Evolutionary conservation across 2,329 filamentous ascomycete species (phyloP).

Genomic region (Colletotrichum musicola): DNA sequence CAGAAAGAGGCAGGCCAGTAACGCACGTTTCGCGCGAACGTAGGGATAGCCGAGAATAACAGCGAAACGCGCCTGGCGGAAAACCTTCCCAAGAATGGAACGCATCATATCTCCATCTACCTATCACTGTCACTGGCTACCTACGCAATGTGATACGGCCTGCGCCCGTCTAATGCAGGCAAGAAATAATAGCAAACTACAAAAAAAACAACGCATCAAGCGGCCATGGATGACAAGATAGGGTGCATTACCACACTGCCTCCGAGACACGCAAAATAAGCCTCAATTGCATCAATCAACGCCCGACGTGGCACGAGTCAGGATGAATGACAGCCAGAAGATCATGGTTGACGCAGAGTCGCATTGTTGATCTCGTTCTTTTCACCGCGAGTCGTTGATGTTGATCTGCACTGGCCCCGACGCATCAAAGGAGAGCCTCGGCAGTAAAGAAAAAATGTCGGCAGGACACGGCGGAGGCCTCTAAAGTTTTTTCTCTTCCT

Average conservation of each 20-base stretch:
- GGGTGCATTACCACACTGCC: neutral
- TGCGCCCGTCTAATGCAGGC: conserved; percentile 5
- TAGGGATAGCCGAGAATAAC: conserved; percentile 34
- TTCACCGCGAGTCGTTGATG: conserved; percentile 15
- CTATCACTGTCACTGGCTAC: neutral
- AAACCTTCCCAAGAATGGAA: conserved; percentile 7
- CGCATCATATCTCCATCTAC: neutral
- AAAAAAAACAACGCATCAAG: conserved; percentile 7
- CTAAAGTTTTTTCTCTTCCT: neutral
- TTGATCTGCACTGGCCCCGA: conserved; percentile 6
- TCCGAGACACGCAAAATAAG: conserved; percentile 15
- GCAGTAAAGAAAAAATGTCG: neutral
- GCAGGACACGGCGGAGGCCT: conserved; percentile 11
- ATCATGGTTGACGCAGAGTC: conserved; percentile 4
- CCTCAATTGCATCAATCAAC: conserved; percentile 20
- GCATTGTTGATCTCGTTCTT: neutral
- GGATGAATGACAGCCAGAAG: conserved; percentile 1
- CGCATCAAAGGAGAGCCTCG: neutral
- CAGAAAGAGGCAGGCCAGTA: conserved; percentile 6
- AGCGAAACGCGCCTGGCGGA: conserved; percentile 22
- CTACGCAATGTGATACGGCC: conserved; percentile 7
- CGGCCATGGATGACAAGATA: neutral
- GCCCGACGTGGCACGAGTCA: conserved; percentile 34
- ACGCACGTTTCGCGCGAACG: conserved; percentile 12
- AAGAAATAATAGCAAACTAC: neutral